These are phyloP conservation scores for Skeletonema potamos DNA, from an alignment of 108 stramenopile species.

Conservation along the genomic window DNA sequence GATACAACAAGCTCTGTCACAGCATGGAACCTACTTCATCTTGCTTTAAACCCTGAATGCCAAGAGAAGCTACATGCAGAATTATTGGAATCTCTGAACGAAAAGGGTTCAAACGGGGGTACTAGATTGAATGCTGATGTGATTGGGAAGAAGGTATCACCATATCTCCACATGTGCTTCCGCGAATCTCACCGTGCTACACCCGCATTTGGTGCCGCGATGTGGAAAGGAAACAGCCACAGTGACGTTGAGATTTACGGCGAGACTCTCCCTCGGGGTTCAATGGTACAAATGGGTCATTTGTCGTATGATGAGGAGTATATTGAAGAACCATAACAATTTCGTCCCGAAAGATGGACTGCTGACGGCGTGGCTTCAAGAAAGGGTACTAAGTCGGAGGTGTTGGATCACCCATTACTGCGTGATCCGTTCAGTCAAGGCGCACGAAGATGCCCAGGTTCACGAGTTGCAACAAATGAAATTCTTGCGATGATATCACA, in stretches of 20 bases:
- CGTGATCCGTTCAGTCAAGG: slow-evolving; percentile 46
- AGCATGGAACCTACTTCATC: slow-evolving; percentile 33
- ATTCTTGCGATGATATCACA: slow-evolving; percentile 18
- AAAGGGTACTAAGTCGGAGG: slow-evolving; percentile 22
- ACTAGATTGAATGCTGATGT: slow-evolving; percentile 19
- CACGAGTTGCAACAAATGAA: slow-evolving; percentile 33
- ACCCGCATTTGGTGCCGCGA: slow-evolving; percentile 3
- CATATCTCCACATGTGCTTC: slow-evolving; percentile 35
- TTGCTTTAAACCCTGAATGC: slow-evolving; percentile 24
- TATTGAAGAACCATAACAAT: slow-evolving; percentile 32
- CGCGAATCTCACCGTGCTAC: slow-evolving; percentile 46
- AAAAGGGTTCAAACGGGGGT: slow-evolving; percentile 5
- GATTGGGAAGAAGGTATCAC: slow-evolving; percentile 4
- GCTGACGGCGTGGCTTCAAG: slow-evolving; percentile 27
- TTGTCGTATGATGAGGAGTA: slow-evolving; percentile 24
- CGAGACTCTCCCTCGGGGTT: slow-evolving; percentile 17
- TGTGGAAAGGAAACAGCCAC: slow-evolving; percentile 14
- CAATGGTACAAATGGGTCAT: slow-evolving; percentile 10
- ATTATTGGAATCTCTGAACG: slow-evolving; percentile 1
- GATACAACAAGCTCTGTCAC: slow-evolving; percentile 34
- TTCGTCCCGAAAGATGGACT: slow-evolving; percentile 38
- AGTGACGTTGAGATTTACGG: slow-evolving; percentile 34
- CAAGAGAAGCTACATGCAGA: slow-evolving; percentile 27
- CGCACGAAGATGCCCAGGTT: slow-evolving; percentile 39
- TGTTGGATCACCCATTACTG: slow-evolving; percentile 36